Evolutionary conservation across 2,329 filamentous ascomycete genomes (phyloP).

Genomic region (Diaporthe caulivora): DNA sequence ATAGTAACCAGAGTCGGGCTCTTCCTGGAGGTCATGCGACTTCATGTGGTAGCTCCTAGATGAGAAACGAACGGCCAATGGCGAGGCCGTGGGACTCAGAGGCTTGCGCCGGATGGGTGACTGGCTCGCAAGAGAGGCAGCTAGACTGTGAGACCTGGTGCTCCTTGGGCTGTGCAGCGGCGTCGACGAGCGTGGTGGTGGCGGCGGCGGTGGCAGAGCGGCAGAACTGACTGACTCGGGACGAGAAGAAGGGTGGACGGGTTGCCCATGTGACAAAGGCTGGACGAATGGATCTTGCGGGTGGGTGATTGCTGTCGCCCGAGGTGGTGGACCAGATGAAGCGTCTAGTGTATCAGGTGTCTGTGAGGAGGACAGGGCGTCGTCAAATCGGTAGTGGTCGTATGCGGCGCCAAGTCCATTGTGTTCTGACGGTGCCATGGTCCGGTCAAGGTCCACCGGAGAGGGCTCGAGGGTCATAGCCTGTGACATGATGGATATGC

Average conservation of each 20-base stretch:
- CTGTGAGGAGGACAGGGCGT: constrained; percentile 35
- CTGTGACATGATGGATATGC: constrained; percentile 37
- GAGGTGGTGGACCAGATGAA: constrained; percentile 38
- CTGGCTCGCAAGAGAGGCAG: constrained; percentile 44
- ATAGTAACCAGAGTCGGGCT: constrained; percentile 65
- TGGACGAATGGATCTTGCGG: constrained; percentile 26
- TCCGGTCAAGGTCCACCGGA: constrained; percentile 35
- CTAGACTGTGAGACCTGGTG: constrained; percentile 48
- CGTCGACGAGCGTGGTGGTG: constrained; percentile 30
- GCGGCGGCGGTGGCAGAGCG: constrained; percentile 25
- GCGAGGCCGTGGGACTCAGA: constrained; percentile 67
- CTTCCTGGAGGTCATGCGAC: constrained; percentile 56
- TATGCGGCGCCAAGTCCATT: constrained; percentile 35
- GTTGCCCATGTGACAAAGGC: constrained; percentile 26
- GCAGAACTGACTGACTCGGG: constrained; percentile 28
- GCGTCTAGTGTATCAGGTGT: constrained; percentile 40
- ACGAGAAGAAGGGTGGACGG: constrained; percentile 21
- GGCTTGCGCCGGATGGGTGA: constrained; percentile 70
- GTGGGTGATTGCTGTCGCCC: constrained; percentile 25
- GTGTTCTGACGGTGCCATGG: constrained; percentile 30
- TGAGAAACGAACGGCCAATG: constrained; percentile 63
- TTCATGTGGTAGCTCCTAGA: constrained; percentile 53
- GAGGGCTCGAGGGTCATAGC: constrained; percentile 30
- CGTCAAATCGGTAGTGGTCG: constrained; percentile 39
- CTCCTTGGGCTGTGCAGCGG: constrained; percentile 46